Base-by-base conservation (phyloP, 75 land plant species). In the Pinus albicaulis region DNA sequence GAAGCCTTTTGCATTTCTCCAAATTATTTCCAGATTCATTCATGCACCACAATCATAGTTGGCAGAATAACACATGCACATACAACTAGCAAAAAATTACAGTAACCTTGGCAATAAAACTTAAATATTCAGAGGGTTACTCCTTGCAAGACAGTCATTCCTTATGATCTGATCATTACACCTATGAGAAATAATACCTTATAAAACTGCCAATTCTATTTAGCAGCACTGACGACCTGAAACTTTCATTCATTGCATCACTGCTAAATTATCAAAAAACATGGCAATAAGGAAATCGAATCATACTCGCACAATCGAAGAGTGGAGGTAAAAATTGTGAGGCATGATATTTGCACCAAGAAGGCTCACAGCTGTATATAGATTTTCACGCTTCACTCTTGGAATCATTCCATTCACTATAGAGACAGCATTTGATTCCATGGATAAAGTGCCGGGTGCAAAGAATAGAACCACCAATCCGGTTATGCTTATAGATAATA, bases 341-440 rank as follows among this genome's bases (percentile, higher is more conserved):
- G 98, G 91, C 84, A 92, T 83, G 48, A 94, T 85, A 77, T 76
- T 92, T 61, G 99, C 91, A 60, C 99, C 99, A 61, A 97, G 85
- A 72, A 97, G 80, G 77, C 89, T 85, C 81, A 95, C 89, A 13
- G 90, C 84, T 14, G 86, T 72, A 74, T 84, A 97, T 17, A 85
- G 76, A 69, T 78, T 92, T 34, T 92, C 99, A 64, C 91, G 89
- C 75, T 76, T 85, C 41, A 97, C 73, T 74, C 58, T 95, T n/a
- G 92, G 91, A 31, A 82, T 71, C 74, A 92, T 63, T 17, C 89
- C 90, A 85, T 76, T 81, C 73, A 85, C n/a, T 26, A 88, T 79
- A 73, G 89, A 70, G 4, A 85, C 64, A 56, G 80, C 77, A 53
- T 90, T 84, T 14, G 92, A 86, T 59, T 86, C 90, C 82, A 82